phyloP scores from a whole-genome alignment of 176 grass and related monocot genomes.

The Avena eriantha region DNA sequence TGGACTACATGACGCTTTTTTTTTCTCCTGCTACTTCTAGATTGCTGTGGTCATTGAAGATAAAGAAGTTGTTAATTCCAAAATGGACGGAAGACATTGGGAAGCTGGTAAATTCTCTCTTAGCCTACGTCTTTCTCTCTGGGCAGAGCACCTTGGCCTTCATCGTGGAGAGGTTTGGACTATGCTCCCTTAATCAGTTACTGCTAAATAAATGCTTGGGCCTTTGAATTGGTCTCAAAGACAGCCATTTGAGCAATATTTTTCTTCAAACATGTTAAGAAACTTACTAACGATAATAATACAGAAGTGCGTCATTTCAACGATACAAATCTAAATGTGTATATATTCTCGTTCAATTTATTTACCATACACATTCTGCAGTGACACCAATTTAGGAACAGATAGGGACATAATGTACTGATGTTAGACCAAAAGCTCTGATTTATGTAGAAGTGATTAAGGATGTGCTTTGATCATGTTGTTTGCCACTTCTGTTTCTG shows the following conservation, averaged over 20 bases:
- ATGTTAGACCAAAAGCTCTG: background rate
- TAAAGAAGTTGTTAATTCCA: conserved; percentile 90
- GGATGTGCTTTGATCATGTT: conserved; percentile 18
- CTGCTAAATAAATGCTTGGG: background rate
- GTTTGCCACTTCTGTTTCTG: background rate
- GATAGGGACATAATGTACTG: background rate
- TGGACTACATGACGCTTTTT: conserved; percentile 19
- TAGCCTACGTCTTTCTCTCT: conserved; percentile 86
- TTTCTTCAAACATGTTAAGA: conserved; percentile 4
- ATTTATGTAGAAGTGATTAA: conserved; percentile 16
- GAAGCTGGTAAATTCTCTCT: conserved; percentile 93
- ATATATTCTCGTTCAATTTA: background rate
- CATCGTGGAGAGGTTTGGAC: conserved; percentile 78
- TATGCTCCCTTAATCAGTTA: conserved; percentile 12
- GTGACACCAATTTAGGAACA: conserved; percentile 3
- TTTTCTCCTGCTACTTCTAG: conserved; percentile 46
- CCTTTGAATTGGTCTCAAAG: conserved; percentile 1
- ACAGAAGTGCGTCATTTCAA: conserved; percentile 14
- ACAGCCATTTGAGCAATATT: background rate
- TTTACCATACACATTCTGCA: background rate
- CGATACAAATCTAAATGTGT: background rate
- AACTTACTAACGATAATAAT: background rate
- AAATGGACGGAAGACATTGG: conserved; percentile 97
- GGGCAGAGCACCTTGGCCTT: conserved; percentile 97
- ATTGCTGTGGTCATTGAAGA: conserved; percentile 98